Conservation (phyloP, 106 monocot species). For the Dioscorea alata region DNA sequence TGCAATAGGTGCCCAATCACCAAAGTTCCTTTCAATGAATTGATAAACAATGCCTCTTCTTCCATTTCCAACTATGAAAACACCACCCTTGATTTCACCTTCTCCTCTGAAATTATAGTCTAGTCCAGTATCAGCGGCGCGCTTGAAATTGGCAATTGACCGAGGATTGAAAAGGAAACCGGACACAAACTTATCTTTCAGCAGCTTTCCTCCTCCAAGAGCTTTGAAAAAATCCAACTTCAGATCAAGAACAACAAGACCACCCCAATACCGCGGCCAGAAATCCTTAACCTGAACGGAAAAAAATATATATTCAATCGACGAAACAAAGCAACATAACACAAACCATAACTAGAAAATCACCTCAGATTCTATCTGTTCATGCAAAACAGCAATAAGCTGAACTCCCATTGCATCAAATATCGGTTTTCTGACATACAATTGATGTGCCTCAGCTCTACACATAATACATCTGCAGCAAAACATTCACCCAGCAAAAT, state of each 20-base stretch:
- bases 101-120: slow-evolving; percentile 15
- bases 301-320: not conserved
- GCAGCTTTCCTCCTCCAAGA: slow-evolving; percentile 28
- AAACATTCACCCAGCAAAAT: not conserved
- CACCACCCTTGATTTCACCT: slow-evolving; percentile 30
- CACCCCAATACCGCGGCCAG: slow-evolving; percentile 44
- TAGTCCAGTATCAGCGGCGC: slow-evolving; percentile 21
- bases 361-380: slow-evolving; percentile 33
- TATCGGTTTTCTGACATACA: slow-evolving; percentile 32
- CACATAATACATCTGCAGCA: slow-evolving; percentile 36
- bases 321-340: not conserved
- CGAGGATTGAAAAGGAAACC: slow-evolving; percentile 29
- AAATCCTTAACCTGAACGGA: slow-evolving; percentile 36
- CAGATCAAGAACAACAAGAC: slow-evolving; percentile 28
- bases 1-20: slow-evolving; percentile 42
- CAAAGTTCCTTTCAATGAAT: slow-evolving; percentile 46
- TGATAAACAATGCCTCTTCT: slow-evolving; percentile 36
- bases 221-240: slow-evolving; percentile 31
- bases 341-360: not conserved
- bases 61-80: slow-evolving; percentile 21
- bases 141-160: slow-evolving; percentile 21
- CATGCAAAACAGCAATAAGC: slow-evolving; percentile 35
- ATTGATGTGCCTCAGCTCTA: slow-evolving; percentile 38
- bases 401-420: slow-evolving; percentile 42
- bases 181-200: slow-evolving; percentile 29